Evolutionary conservation across 1,284 basidiomycete genomes (phyloP), one percentile per base, ranked within the genome.

Genomic region (Apiotrichum gamsii): DNA sequence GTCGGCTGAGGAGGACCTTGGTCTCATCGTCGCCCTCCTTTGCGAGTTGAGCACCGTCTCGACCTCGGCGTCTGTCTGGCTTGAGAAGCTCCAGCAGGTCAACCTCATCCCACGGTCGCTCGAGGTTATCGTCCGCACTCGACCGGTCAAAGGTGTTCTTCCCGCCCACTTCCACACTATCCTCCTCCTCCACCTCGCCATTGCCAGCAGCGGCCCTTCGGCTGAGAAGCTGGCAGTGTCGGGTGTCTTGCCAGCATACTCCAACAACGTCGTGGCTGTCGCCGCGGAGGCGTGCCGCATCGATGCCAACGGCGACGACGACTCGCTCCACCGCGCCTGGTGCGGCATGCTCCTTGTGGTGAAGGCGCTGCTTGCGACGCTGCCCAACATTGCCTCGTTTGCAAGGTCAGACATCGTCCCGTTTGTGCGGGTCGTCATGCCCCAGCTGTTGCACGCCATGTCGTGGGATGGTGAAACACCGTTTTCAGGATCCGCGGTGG

Each of bases 161-260:
- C 65, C 47, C 14, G 84, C 21, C 69, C 87, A 25, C 86, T 85
- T 70, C 77, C 82, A 8, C 78, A 82, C 8, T 81, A 88, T 95
- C 47, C 78, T 95, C 43, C 75, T 84, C 11, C 85, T 96, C 72
- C 87, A 95, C 61, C 84, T 90, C 73, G 80, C 87, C 0, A 74
- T 96, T n/a, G 87, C 88, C 5, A 80, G 80, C 43, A 78, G 85
- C 43, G 79, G 82, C 0, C 76, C 80, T 1, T 82, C 87, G 1
- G 88, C 90, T 2, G 90, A 95, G 67, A 76, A 85, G 50, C 79
- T 95, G 20, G 89, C 89, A 3, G 82, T 84, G 57, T 87, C 87
- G 53, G 89, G 89, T 30, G 75, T 90, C 1, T 74, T 95, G 23
- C 75, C 83, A 1, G 85, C 88, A 0, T 88, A 94, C 66, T 83